Evolutionary conservation across 306 rosid species (phyloP).

Genomic region (Cicer bijugum): DNA sequence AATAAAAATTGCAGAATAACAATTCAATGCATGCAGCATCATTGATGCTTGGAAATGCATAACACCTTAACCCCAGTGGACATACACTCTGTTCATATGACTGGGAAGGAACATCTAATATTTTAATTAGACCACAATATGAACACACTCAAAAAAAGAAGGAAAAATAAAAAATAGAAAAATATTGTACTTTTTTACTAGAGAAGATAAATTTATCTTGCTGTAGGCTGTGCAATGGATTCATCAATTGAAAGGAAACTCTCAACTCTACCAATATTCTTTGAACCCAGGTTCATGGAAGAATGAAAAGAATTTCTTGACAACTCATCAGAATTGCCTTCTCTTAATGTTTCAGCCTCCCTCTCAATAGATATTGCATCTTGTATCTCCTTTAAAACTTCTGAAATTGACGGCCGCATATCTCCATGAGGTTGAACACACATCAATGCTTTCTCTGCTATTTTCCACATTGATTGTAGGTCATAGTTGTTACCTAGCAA

Average conservation of each 20-base stretch:
- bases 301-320: constrained; percentile 74
- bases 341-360: constrained; percentile 57
- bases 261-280: constrained; percentile 70
- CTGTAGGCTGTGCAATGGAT: constrained; percentile 71
- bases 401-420: constrained; percentile 90
- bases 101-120: no score
- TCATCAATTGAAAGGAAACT: constrained; percentile 78
- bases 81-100: not conserved
- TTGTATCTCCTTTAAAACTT: constrained; percentile 95
- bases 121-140: not conserved
- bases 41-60: not conserved
- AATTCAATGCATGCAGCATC: constrained; percentile 11
- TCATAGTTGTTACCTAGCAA: constrained; percentile 64
- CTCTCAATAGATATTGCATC: constrained; percentile 84
- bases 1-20: constrained; percentile 3
- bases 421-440: constrained; percentile 90
- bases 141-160: constrained; percentile 24
- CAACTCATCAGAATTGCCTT: constrained; percentile 71
- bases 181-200: constrained; percentile 8
- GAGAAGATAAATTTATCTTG: constrained; percentile 55
- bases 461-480: constrained; percentile 97
- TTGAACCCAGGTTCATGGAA: constrained; percentile 66
- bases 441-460: constrained; percentile 97
- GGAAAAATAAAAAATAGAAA: constrained; percentile 14
- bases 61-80: not conserved